Conservation (phyloP, 2,329 filamentous ascomycete species). For the Colletotrichum camelliae region DNA sequence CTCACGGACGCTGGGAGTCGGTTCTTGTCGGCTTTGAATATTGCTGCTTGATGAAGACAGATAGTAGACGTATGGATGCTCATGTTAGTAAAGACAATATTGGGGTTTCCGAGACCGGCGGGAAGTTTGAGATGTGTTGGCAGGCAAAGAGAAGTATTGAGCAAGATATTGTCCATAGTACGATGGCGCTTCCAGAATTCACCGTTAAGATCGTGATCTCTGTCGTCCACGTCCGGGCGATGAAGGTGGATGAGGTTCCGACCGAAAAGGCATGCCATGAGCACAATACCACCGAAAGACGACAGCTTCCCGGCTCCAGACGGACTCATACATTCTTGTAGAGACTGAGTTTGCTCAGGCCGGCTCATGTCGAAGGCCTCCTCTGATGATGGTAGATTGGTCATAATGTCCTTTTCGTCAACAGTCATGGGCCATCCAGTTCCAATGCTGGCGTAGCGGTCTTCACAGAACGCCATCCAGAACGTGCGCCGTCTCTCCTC, state of each 20-base stretch:
- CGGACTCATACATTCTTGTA: slow-evolving; percentile 73
- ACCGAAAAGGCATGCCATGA: slow-evolving; percentile 90
- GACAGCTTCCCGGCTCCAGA: slow-evolving; percentile 78
- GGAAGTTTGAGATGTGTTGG: slow-evolving; percentile 83
- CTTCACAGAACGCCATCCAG: slow-evolving; percentile 91
- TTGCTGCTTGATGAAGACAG: slow-evolving; percentile 96
- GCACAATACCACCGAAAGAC: slow-evolving; percentile 77
- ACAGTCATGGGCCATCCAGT: slow-evolving; percentile 97
- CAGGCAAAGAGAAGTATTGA: slow-evolving; percentile 85
- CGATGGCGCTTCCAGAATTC: slow-evolving; percentile 96
- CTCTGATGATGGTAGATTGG: slow-evolving; percentile 82
- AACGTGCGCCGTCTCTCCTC: slow-evolving; percentile 93
- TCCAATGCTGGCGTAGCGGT: slow-evolving; percentile 93
- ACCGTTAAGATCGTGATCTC: slow-evolving; percentile 86
- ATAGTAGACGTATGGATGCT: slow-evolving; percentile 96
- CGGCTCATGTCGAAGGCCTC: slow-evolving; percentile 84
- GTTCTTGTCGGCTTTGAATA: slow-evolving; percentile 95
- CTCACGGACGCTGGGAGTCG: slow-evolving; percentile 77
- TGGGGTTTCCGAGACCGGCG: slow-evolving; percentile 75
- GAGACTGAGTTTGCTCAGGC: slow-evolving; percentile 71
- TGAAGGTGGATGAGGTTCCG: slow-evolving; percentile 91
- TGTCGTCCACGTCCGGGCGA: slow-evolving; percentile 80
- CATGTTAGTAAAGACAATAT: slow-evolving; percentile 95
- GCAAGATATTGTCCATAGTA: slow-evolving; percentile 85
- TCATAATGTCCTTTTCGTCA: slow-evolving; percentile 90